Percentiles rank a stretch among this genome's conserved stretches.
phyloP scores from a whole-genome alignment of 2,329 filamentous ascomycete species.

The Cladosporium phlei region DNA sequence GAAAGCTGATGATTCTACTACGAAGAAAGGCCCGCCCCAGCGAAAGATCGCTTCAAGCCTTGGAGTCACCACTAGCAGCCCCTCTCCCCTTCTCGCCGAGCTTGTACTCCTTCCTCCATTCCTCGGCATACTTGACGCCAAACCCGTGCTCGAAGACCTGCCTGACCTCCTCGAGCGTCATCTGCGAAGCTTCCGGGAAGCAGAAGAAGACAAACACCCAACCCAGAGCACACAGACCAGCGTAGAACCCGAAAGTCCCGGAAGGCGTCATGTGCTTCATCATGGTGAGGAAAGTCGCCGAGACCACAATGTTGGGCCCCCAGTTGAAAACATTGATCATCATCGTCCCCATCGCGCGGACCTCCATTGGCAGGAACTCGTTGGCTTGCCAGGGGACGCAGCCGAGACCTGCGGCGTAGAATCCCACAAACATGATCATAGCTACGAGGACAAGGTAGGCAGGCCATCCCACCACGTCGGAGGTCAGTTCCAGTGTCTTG shows the following conservation, averaged over 20 bases:
- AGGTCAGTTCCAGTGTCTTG: slow-evolving; percentile 22
- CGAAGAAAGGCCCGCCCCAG: too few species aligned
- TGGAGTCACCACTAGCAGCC: neutral
- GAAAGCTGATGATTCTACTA: too few species aligned
- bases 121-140: slow-evolving; percentile 5
- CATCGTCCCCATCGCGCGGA: slow-evolving; percentile 67
- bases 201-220: slow-evolving; percentile 44
- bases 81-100: slow-evolving; percentile 9
- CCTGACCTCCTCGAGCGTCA: slow-evolving; percentile 7
- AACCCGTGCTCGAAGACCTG: slow-evolving; percentile 6
- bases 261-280: slow-evolving; percentile 70
- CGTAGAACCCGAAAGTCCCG: slow-evolving; percentile 80
- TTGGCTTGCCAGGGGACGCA: slow-evolving; percentile 96
- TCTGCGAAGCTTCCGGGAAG: slow-evolving; percentile 49
- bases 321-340: slow-evolving; percentile 79
- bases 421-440: slow-evolving; percentile 77
- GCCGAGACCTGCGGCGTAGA: slow-evolving; percentile 81
- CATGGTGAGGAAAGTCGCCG: slow-evolving; percentile 81
- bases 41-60: neutral
- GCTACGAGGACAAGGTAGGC: slow-evolving; percentile 61
- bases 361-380: slow-evolving; percentile 72
- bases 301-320: slow-evolving; percentile 80
- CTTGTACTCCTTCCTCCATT: slow-evolving; percentile 11
- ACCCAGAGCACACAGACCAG: slow-evolving; percentile 61
- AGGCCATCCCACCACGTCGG: slow-evolving; percentile 36